Evolutionary conservation across 805 yeast species (phyloP).

Genomic region (Starmerella bombi): DNA sequence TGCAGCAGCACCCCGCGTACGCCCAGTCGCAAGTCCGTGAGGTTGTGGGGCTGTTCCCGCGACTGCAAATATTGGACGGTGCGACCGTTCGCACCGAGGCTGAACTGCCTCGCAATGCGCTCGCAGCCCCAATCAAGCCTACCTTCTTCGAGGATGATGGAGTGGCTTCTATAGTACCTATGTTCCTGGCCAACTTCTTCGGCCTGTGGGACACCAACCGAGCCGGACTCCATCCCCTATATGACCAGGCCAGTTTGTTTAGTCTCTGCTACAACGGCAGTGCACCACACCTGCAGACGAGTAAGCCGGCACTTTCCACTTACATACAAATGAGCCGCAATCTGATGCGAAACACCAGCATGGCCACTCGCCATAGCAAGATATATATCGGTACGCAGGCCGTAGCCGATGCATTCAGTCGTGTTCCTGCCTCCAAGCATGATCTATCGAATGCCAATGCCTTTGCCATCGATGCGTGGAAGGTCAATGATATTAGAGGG

Average conservation of each 20-base stretch:
- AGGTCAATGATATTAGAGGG: conserved; percentile 33
- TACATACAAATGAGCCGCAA: conserved; percentile 31
- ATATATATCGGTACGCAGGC: conserved; percentile 56
- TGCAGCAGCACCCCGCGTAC: conserved; percentile 36
- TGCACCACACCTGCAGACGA: conserved; percentile 38
- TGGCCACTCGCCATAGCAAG: conserved; percentile 39
- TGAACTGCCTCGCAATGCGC: conserved; percentile 31
- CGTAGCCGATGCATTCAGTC: conserved; percentile 47
- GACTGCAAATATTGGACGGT: conserved; percentile 65
- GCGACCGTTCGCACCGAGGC: conserved; percentile 61
- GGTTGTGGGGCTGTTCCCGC: conserved; percentile 63
- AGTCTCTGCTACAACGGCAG: conserved; percentile 64
- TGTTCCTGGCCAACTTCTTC: conserved; percentile 61
- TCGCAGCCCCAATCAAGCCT: conserved; percentile 34
- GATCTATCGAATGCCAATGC: conserved; percentile 48
- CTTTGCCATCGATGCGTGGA: conserved; percentile 65
- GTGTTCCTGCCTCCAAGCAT: conserved; percentile 71
- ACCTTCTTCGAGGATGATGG: conserved; percentile 73
- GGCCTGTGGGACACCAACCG: conserved; percentile 75
- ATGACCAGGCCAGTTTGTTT: conserved; percentile 74
- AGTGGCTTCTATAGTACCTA: conserved; percentile 57
- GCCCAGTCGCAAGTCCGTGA: conserved; percentile 34
- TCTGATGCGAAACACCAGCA: conserved; percentile 44
- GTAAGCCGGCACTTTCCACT: not conserved
- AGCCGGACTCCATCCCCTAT: conserved; percentile 51